Conservation (phyloP, 1,139 yeast genomes). For the Sugiyamaella sp. region DNA sequence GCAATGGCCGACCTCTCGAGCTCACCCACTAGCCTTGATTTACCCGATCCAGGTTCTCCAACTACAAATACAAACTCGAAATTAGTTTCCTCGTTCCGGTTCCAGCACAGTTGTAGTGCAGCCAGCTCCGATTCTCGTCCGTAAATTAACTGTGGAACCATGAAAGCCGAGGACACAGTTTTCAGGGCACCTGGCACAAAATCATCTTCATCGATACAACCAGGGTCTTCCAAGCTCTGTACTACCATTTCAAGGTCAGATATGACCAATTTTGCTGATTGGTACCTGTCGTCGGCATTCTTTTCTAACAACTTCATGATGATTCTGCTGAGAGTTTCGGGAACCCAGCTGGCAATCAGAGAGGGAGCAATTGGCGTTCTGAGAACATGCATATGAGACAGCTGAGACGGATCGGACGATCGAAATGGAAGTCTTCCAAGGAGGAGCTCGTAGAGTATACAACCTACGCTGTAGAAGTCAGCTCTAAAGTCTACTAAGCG, state of each 20-base stretch:
- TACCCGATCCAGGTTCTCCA: conserved; percentile 56
- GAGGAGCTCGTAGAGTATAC: conserved; percentile 53
- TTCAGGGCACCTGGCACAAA: conserved; percentile 32
- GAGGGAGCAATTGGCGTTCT: conserved; percentile 51
- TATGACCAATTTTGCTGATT: conserved; percentile 46
- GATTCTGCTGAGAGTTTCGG: conserved; percentile 46
- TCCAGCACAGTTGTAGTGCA: conserved; percentile 39
- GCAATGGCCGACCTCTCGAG: conserved; percentile 47
- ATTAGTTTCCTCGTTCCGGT: conserved; percentile 35
- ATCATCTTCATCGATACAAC: conserved; percentile 30
- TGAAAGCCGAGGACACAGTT: conserved; percentile 35
- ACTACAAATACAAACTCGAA: conserved; percentile 45
- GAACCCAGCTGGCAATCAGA: conserved; percentile 46
- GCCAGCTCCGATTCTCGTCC: conserved; percentile 47
- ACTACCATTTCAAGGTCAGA: conserved; percentile 45
- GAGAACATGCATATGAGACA: conserved; percentile 50
- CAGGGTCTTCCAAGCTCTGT: conserved; percentile 28
- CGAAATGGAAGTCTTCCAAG: conserved; percentile 53
- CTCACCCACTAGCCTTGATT: conserved; percentile 51
- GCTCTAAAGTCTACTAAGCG: conserved; percentile 53
- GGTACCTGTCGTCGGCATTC: conserved; percentile 49
- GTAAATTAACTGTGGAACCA: conserved; percentile 43
- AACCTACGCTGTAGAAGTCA: conserved; percentile 56
- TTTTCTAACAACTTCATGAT: conserved; percentile 53
- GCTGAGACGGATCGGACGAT: conserved; percentile 48